Evolutionary conservation across 2,329 filamentous ascomycete species (phyloP).

Genomic region (Alternaria consortialis): DNA sequence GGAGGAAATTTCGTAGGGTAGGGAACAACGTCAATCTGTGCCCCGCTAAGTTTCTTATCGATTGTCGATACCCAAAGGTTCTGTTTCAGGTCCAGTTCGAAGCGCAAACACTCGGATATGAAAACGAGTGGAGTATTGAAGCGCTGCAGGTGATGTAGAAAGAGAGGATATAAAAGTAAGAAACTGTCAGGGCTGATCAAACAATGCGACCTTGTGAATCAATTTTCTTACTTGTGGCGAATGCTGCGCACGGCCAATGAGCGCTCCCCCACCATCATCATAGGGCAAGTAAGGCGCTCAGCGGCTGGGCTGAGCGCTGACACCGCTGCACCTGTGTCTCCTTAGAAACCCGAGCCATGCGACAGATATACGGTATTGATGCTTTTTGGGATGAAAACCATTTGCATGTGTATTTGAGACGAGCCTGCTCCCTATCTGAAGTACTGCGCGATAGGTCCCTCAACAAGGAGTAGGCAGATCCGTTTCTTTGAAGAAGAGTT

Average conservation of each 20-base stretch:
- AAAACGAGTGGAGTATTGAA: constrained; percentile 21
- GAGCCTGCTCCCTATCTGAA: background rate
- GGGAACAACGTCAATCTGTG: constrained; percentile 29
- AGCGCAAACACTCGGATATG: constrained; percentile 20
- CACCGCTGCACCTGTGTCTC: constrained; percentile 3
- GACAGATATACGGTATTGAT: background rate
- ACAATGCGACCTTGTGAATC: constrained; percentile 27
- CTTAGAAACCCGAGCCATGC: background rate
- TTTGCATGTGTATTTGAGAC: background rate
- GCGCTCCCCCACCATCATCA: constrained; percentile 22
- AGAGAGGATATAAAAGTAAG: constrained; percentile 7
- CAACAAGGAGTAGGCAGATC: background rate
- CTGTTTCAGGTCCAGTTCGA: constrained; percentile 14
- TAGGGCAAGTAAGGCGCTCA: constrained; percentile 29
- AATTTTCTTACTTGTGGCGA: constrained; percentile 39
- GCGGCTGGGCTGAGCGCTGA: constrained; percentile 1
- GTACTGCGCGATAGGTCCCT: background rate
- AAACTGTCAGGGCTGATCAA: constrained; percentile 17
- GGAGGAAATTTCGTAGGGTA: constrained; percentile 37
- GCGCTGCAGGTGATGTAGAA: constrained; percentile 12
- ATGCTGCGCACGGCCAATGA: constrained; percentile 29
- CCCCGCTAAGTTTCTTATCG: constrained; percentile 35
- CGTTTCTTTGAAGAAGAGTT: background rate
- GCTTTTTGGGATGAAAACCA: background rate
- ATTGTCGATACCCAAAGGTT: constrained; percentile 19